Conservation (phyloP, 768 basidiomycete species). For the Sporobolomyces pararoseus region DNA sequence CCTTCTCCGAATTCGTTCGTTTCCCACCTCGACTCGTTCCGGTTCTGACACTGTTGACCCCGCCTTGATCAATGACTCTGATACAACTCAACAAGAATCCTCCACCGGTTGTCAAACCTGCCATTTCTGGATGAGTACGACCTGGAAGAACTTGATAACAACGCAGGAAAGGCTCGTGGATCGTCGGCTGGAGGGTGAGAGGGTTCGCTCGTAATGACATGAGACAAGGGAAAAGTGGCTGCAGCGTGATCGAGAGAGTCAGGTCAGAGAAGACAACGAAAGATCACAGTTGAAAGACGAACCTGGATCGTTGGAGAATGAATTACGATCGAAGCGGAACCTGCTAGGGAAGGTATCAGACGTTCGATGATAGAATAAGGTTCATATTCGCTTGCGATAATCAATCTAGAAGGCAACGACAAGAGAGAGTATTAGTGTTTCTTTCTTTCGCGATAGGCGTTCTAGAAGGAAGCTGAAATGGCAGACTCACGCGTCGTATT, state of each 20-base stretch:
- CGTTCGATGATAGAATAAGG: conserved; percentile 72
- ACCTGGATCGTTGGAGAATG: conserved; percentile 80
- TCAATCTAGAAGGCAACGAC: conserved; percentile 54
- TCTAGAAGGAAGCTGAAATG: too few relatives aligned
- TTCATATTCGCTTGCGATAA: conserved; percentile 80
- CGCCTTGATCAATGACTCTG: conserved; percentile 57
- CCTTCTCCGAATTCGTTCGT: neutral
- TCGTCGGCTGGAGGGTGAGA: conserved; percentile 67
- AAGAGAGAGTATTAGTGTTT: neutral
- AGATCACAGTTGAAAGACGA: conserved; percentile 22
- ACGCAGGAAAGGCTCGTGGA: conserved; percentile 82
- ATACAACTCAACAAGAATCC: conserved; percentile 79
- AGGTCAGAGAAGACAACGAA: too few relatives aligned
- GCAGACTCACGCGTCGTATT: conserved; percentile 73
- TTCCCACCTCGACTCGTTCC: conserved; percentile 15
- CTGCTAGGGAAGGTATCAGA: conserved; percentile 70
- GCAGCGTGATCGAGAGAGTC: neutral
- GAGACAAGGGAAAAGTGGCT: conserved; percentile 77
- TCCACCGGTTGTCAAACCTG: conserved; percentile 70
- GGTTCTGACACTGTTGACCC: neutral
- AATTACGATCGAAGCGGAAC: conserved; percentile 79
- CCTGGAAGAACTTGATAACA: conserved; percentile 95
- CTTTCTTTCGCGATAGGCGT: too few relatives aligned
- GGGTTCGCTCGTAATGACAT: conserved; percentile 63
- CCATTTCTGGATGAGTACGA: conserved; percentile 92